Percentiles rank a stretch among this genome's conserved stretches.
Conservation (phyloP, 192 early-diverging fungal species). For the Coemansia sp. region DNA sequence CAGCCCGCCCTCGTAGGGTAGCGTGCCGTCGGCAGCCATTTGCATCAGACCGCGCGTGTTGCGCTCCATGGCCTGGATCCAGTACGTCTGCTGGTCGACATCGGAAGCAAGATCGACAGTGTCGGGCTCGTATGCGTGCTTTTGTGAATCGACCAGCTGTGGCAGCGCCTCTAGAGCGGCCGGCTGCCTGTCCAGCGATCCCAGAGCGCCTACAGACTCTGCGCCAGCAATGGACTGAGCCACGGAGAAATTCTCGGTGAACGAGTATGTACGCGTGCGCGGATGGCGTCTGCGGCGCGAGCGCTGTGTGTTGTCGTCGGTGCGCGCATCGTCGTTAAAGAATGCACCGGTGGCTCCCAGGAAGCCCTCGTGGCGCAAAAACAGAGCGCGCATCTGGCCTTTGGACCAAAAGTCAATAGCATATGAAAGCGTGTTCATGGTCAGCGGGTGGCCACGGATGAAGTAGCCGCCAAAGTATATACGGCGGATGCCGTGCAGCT, state of each 20-base stretch:
- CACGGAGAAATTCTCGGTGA: slow-evolving; percentile 81
- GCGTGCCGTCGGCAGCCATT: slow-evolving; percentile 56
- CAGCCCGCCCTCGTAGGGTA: slow-evolving; percentile 9
- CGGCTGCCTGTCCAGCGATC: slow-evolving; percentile 64
- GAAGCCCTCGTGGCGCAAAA: slow-evolving; percentile 96
- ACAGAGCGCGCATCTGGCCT: slow-evolving; percentile 90
- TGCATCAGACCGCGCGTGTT: slow-evolving; percentile 64
- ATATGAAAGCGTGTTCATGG: slow-evolving; percentile 96
- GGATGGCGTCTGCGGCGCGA: slow-evolving; percentile 3
- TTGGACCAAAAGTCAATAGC: slow-evolving; percentile 98
- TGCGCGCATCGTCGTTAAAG: slow-evolving; percentile 15
- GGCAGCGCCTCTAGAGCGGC: slow-evolving; percentile 60
- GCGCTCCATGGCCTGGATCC: slow-evolving; percentile 72
- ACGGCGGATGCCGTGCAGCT: slow-evolving; percentile 78
- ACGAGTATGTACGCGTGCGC: slow-evolving; percentile 57
- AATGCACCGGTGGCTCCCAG: slow-evolving; percentile 90
- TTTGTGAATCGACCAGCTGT: slow-evolving; percentile 52
- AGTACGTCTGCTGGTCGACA: slow-evolving; percentile 64
- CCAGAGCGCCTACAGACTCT: slow-evolving; percentile 59
- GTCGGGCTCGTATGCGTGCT: slow-evolving; percentile 64
- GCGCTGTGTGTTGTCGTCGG: neutral
- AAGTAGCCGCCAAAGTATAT: slow-evolving; percentile 99
- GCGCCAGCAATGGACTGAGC: slow-evolving; percentile 58
- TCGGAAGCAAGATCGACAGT: slow-evolving; percentile 62
- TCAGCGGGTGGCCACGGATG: slow-evolving; percentile 93